A percentile compares a stretch with the other conserved stretches of the same genome.
Evolutionary conservation across 768 basidiomycete genomes (phyloP).

Genomic region (Termitomyces sp.): DNA sequence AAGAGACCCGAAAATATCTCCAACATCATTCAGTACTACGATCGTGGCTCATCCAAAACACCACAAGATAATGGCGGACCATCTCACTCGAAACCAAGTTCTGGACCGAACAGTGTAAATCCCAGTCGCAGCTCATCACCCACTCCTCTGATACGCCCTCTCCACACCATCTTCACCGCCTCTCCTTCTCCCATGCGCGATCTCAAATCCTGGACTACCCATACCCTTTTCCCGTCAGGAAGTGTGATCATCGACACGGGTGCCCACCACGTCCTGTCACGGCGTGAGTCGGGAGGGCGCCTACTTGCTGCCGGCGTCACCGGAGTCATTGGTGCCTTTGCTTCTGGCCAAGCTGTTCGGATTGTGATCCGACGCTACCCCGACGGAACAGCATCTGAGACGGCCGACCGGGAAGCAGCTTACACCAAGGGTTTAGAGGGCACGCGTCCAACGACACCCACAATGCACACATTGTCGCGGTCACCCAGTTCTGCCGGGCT

Average conservation of each 20-base stretch:
- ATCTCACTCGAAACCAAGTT: constrained; percentile 15
- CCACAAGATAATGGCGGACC: constrained; percentile 20
- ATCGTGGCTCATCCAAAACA: constrained; percentile 30
- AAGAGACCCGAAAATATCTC: constrained; percentile 72
- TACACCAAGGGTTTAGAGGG: constrained; percentile 36
- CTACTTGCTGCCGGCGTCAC: constrained; percentile 91
- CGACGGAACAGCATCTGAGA: constrained; percentile 22
- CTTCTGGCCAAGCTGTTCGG: constrained; percentile 90
- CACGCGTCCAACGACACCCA: constrained; percentile 58
- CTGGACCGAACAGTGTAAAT: constrained; percentile 8
- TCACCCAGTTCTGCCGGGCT: constrained; percentile 30
- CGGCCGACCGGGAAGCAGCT: constrained; percentile 21
- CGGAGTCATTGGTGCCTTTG: constrained; percentile 84
- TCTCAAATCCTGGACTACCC: constrained; percentile 95
- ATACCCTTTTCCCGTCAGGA: constrained; percentile 88
- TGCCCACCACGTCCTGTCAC: constrained; percentile 81
- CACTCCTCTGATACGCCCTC: constrained; percentile 45
- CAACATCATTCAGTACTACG: constrained; percentile 78
- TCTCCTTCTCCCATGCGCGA: constrained; percentile 71
- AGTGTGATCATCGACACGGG: constrained; percentile 86
- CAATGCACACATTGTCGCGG: constrained; percentile 34
- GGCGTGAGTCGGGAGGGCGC: constrained; percentile 85
- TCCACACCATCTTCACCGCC: constrained; percentile 87
- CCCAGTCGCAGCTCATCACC: constrained; percentile 18
- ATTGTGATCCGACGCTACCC: constrained; percentile 55